Base-by-base conservation (phyloP, 2,329 filamentous ascomycete species). In the Cercospora brassicicola region DNA sequence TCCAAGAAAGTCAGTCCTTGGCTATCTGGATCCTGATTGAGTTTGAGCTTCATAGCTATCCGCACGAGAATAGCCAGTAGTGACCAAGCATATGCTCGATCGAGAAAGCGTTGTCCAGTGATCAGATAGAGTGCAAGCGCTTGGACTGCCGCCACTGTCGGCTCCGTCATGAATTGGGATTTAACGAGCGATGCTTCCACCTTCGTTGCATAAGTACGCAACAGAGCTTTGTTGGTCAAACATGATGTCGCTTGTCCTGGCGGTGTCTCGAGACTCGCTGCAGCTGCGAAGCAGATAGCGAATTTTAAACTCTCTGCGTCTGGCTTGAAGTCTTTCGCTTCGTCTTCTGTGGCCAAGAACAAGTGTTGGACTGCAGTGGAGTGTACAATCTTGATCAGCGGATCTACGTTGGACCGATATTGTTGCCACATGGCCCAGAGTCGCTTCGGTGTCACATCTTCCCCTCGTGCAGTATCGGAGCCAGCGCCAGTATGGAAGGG, bases 271-370 rank as follows among this genome's bases (percentile, higher is more conserved):
- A 70, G 66, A 42, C 66, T 71, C 4, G 66, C 61, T n/a, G 71
- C 69, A 9, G 71, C 68, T 15, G 69, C 69, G 45, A 71, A 73
- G 64, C 67, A 71, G 8, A 73, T 67, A 8, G 71, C 71, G 15
- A 65, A 71, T 26, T 68, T 69, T 9, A 73, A 56, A 33, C 66
- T 65, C 62, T 67, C 60, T 13, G 67, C 62, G n/a, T 70, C 69
- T n/a, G 61, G 26, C 13, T 55, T 28, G 7, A 64, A 11, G 11
- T 63, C 23, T 13, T 59, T 62, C 7, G 63, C 8, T 28, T 70
- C 65, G 8, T 63, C 39, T n/a, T 62, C 60, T 15, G 61, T 62
- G 6, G 64, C 31, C 20, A 67, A 51, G 57, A 73, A 71, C 15
- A 73, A 53, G 26, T 67, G 62, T 48, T 71, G 69, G 4, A 69